A percentile compares a stretch with the other conserved stretches of the same genome.
Evolutionary conservation across 129 eudicot species (phyloP).

Genomic region (Flaveria brownii): DNA sequence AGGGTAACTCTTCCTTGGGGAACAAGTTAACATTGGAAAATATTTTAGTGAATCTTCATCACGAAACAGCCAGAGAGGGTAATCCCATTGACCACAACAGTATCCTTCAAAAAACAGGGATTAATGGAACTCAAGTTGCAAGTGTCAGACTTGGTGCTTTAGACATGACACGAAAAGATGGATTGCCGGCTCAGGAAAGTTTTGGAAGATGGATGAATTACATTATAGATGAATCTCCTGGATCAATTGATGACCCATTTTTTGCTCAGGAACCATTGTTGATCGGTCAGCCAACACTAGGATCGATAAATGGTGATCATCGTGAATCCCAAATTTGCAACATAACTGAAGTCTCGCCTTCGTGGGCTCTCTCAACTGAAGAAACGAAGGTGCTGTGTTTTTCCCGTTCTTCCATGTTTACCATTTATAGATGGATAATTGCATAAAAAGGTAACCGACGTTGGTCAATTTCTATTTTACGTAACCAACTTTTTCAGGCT

Average conservation of each 20-base stretch:
- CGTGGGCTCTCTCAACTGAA: slow-evolving; percentile 79
- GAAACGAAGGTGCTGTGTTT: slow-evolving; percentile 69
- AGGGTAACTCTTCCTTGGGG: slow-evolving; percentile 36
- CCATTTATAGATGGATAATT: neutral
- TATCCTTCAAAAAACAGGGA: slow-evolving; percentile 34
- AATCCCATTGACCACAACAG: slow-evolving; percentile 22
- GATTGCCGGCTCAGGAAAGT: slow-evolving; percentile 64
- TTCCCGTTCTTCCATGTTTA: neutral
- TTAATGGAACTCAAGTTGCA: slow-evolving; percentile 31
- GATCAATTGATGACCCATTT: slow-evolving; percentile 45
- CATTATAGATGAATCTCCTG: slow-evolving; percentile 68
- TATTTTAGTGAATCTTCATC: slow-evolving; percentile 16
- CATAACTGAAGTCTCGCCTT: slow-evolving; percentile 79
- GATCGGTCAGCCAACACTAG: slow-evolving; percentile 34
- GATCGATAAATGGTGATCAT: slow-evolving; percentile 31
- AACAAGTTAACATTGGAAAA: slow-evolving; percentile 34
- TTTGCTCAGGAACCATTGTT: slow-evolving; percentile 45
- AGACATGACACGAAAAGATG: slow-evolving; percentile 42
- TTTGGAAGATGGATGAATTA: slow-evolving; percentile 79
- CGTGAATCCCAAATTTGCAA: slow-evolving; percentile 46
- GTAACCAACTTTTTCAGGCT: slow-evolving; percentile 8
- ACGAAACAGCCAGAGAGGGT: slow-evolving; percentile 36
- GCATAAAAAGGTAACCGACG: slow-evolving; percentile 8
- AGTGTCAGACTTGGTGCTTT: slow-evolving; percentile 34
- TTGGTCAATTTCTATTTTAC: neutral